Percentiles rank a stretch among this genome's conserved stretches.
Evolutionary conservation across 2,329 filamentous ascomycete species (phyloP).

Genomic region (Fusarium nodosum): DNA sequence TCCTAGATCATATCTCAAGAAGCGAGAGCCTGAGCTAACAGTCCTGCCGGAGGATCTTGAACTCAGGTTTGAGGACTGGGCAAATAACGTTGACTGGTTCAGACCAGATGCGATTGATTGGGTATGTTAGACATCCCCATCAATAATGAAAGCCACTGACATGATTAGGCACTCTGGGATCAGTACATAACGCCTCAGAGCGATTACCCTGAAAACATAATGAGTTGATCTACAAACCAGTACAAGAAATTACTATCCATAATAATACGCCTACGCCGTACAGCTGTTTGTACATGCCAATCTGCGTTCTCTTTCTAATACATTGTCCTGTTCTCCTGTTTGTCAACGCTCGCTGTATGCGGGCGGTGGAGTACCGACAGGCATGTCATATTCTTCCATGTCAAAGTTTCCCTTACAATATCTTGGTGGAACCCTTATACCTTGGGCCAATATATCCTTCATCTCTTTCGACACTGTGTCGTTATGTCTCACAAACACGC

Average conservation of each 20-base stretch:
- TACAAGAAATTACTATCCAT: no score
- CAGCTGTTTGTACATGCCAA: no score
- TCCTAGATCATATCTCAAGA: constrained; percentile 12
- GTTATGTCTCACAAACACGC: neutral
- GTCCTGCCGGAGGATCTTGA: constrained; percentile 8
- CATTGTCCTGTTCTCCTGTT: rapidly evolving
- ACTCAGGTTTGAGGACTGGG: constrained; percentile 24
- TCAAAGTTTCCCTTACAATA: constrained; percentile 4
- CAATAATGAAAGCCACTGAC: rapidly evolving
- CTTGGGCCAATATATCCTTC: neutral
- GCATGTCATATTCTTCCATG: neutral
- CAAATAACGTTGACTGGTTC: constrained; percentile 26
- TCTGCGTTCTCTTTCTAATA: neutral
- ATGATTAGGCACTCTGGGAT: constrained; percentile 6
- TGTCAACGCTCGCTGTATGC: constrained; percentile 9
- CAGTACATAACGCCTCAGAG: constrained; percentile 20
- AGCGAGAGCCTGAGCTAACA: constrained; percentile 9
- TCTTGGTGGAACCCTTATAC: neutral
- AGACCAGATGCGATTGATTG: constrained; percentile 25
- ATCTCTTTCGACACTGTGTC: neutral
- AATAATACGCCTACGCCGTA: no score
- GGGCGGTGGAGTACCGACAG: neutral
- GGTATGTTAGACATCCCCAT: neutral
- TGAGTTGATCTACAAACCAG: constrained; percentile 4
- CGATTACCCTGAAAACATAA: neutral